phyloP scores from a whole-genome alignment of 1,139 yeast genomes.

The Yarrowia galli region DNA sequence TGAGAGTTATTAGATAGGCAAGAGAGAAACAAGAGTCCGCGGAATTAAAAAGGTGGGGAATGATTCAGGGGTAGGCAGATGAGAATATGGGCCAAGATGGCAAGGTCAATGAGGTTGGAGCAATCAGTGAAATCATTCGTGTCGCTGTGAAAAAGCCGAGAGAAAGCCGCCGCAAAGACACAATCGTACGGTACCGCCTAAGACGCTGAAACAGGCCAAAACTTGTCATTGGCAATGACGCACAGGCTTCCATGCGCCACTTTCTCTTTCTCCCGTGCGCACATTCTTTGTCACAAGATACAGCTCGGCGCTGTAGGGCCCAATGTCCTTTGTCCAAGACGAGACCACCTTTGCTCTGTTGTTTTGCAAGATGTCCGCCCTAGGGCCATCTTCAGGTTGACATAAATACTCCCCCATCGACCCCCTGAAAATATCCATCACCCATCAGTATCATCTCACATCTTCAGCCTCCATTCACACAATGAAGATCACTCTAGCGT shows the following conservation, averaged over 20 bases:
- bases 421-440: slow-evolving; percentile 7
- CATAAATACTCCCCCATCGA: neutral
- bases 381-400: neutral
- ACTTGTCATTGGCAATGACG: no score
- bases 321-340: neutral
- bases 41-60: neutral
- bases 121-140: no score
- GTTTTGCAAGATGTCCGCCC: neutral
- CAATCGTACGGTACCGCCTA: neutral
- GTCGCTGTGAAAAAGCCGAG: no score
- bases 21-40: neutral
- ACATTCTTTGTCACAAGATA: neutral
- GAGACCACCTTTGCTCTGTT: neutral
- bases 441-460: neutral
- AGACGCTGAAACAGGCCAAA: no score
- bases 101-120: no score
- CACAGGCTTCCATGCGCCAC: neutral
- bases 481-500: neutral
- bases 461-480: neutral
- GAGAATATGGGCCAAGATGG: no score
- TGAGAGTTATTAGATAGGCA: neutral
- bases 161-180: neutral
- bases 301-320: neutral
- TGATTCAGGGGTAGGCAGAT: neutral
- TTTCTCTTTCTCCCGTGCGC: neutral